These are phyloP conservation scores for Thraustochytrium sp. DNA, from an alignment of 352 stramenopile species.

Conservation along the genomic window DNA sequence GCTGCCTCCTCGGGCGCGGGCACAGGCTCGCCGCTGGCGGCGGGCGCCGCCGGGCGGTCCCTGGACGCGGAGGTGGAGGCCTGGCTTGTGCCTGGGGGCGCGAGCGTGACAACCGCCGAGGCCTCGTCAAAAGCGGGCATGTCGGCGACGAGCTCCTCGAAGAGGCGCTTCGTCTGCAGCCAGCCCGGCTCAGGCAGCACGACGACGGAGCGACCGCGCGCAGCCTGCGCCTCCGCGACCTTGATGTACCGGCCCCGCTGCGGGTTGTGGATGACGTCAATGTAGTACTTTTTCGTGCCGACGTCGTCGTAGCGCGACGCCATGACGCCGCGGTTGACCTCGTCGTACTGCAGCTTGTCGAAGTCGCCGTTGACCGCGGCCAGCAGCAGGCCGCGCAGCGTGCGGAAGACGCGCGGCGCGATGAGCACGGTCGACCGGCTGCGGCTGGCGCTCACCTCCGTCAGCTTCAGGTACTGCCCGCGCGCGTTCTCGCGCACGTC, in stretches of 20 bases:
- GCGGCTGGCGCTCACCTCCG: not conserved
- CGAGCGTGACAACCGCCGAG: not conserved
- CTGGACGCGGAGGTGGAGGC: not conserved
- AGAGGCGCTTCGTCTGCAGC: conserved; percentile 6
- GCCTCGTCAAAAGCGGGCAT: not conserved
- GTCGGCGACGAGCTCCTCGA: not conserved
- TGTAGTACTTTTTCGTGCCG: conserved; percentile 21
- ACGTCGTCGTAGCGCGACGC: not conserved
- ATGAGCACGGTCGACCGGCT: not conserved
- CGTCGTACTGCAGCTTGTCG: not conserved
- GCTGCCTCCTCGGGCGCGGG: not conserved
- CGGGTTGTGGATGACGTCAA: conserved; percentile 26
- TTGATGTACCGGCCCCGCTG: conserved; percentile 6
- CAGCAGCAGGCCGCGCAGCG: not conserved
- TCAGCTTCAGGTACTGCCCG: conserved; percentile 24
- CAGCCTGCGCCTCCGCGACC: not conserved
- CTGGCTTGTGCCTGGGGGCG: too few species aligned
- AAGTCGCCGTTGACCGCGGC: not conserved
- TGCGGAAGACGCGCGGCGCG: not conserved
- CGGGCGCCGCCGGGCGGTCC: not conserved
- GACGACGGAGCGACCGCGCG: not conserved
- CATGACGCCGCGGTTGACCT: not conserved
- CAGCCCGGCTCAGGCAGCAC: conserved; percentile 5
- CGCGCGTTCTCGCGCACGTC: conserved; percentile 21
- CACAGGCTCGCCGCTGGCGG: not conserved